A percentile compares a stretch with the other conserved stretches of the same genome.
Evolutionary conservation across 2,329 filamentous ascomycete species (phyloP).

Genomic region (Trichoderma koningiopsis): DNA sequence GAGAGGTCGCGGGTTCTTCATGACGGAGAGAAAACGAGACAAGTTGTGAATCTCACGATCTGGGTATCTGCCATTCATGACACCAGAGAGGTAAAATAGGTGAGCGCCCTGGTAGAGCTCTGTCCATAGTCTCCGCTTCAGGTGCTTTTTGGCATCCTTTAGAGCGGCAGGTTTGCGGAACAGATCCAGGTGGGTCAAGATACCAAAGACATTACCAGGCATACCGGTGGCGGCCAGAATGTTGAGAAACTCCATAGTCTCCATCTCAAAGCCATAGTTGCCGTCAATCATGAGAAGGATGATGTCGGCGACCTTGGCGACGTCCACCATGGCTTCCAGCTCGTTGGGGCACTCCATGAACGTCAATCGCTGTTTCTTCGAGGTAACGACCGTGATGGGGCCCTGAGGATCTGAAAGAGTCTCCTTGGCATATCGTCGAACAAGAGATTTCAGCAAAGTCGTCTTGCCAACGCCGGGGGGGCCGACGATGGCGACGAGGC

Average conservation of each 20-base stretch:
- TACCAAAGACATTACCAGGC: constrained; percentile 97
- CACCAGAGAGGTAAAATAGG: constrained; percentile 93
- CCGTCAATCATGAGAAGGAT: constrained; percentile 98
- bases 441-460: constrained; percentile 89
- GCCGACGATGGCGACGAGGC: constrained; percentile 91
- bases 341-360: constrained; percentile 98
- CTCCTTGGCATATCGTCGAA: constrained; percentile 94
- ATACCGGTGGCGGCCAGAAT: constrained; percentile 92
- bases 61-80: constrained; percentile 94
- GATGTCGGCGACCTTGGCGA: constrained; percentile 96
- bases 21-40: constrained; percentile 91
- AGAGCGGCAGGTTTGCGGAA: constrained; percentile 92
- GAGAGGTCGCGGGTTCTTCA: constrained; percentile 98
- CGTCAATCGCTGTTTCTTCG: constrained; percentile 90
- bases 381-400: constrained; percentile 93
- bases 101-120: constrained; percentile 97
- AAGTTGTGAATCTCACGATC: constrained; percentile 96
- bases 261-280: constrained; percentile 99
- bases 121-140: constrained; percentile 96
- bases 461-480: constrained; percentile 96
- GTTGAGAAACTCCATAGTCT: constrained; percentile 99
- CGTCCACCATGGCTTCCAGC: constrained; percentile 93
- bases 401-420: constrained; percentile 86
- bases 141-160: constrained; percentile 90
- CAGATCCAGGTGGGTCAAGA: constrained; percentile 92